phyloP scores from a whole-genome alignment of 208 protist species.

The Tritrichomonas foetus region DNA sequence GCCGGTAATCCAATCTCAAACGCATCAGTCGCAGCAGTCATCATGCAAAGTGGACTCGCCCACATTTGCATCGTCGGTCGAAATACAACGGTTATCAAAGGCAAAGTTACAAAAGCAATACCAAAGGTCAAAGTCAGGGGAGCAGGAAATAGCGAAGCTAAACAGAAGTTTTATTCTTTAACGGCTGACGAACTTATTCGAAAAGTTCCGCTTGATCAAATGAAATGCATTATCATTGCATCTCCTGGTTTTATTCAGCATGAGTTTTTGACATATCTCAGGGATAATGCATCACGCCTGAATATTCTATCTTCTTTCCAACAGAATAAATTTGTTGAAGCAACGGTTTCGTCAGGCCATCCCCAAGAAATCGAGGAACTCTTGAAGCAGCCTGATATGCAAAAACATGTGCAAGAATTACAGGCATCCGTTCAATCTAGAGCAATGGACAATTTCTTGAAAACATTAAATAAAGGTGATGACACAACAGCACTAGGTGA shows the following conservation, averaged over 20 bases:
- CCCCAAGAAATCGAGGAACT: background rate
- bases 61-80: background rate
- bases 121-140: background rate
- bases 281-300: background rate
- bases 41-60: background rate
- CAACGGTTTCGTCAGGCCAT: background rate
- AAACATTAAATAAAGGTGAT: background rate
- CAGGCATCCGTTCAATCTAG: background rate
- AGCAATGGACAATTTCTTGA: background rate
- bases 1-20: background rate
- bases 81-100: background rate
- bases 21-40: background rate
- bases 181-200: background rate
- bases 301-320: background rate
- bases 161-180: background rate
- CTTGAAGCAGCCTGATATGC: background rate
- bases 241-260: slow-evolving; percentile 17
- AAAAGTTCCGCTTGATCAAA: background rate
- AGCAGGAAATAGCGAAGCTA: background rate
- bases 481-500: background rate
- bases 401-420: background rate
- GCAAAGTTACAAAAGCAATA: background rate
- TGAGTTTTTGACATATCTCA: background rate
- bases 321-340: background rate
- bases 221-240: slow-evolving; percentile 15